Conservation (phyloP, 257 asterid genomes). For the Ilex asprella region DNA sequence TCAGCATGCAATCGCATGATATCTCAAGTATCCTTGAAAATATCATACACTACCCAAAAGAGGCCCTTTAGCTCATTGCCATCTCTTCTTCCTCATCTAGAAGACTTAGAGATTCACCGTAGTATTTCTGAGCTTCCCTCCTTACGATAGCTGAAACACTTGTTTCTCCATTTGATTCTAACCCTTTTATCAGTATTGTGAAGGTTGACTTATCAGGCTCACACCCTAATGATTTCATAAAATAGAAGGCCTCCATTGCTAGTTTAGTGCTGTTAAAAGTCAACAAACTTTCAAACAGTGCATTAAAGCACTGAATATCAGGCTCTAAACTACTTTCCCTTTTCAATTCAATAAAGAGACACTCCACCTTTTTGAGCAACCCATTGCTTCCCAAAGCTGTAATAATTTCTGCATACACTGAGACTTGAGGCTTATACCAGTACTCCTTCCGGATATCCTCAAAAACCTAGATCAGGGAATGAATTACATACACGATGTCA, state of each 20-base stretch:
- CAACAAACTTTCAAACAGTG: constrained; percentile 48
- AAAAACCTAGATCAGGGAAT: constrained; percentile 39
- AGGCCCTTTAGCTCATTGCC: constrained; percentile 8
- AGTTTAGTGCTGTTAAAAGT: constrained; percentile 37
- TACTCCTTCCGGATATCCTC: constrained; percentile 55
- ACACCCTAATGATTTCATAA: constrained; percentile 57
- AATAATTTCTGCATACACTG: constrained; percentile 51
- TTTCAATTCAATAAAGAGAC: constrained; percentile 40
- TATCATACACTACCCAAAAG: neutral
- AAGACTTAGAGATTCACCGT: constrained; percentile 33
- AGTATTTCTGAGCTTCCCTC: constrained; percentile 40
- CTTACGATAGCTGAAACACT: constrained; percentile 28
- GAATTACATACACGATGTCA: neutral
- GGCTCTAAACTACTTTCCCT: constrained; percentile 32
- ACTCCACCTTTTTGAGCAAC: constrained; percentile 35
- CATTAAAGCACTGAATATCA: constrained; percentile 48
- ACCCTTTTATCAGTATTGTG: constrained; percentile 37
- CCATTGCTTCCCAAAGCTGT: constrained; percentile 60
- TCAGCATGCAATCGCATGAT: neutral
- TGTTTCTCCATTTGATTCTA: constrained; percentile 37
- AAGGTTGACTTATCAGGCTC: constrained; percentile 46
- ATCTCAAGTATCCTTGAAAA: neutral
- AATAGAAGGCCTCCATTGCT: constrained; percentile 49
- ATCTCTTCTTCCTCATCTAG: constrained; percentile 32
- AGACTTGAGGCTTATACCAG: constrained; percentile 54